Evolutionary conservation across 2,329 filamentous ascomycete genomes (phyloP), one percentile per base, ranked within the genome.

Genomic region (Coleophoma eucalyptorum): DNA sequence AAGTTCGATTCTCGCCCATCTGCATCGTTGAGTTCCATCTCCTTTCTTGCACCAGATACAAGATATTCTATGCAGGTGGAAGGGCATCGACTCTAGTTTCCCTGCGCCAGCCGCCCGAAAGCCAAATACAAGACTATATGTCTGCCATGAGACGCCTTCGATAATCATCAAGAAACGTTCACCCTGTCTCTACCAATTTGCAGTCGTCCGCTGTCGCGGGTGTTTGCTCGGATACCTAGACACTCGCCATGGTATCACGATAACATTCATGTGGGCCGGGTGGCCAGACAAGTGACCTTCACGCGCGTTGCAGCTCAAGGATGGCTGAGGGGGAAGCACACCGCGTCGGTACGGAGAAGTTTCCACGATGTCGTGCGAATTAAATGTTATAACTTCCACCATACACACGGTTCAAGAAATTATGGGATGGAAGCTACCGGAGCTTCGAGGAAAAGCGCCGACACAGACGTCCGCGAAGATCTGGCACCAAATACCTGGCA

Each of bases 151-250:
- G 52, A 58, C 55, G 52, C 54, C 42, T 56, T 52, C 54, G 50
- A 56, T 61, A 59, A 58, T 50, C 51, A 48, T 49, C 52, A 52
- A 62, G 66, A 67, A 65, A 58, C 63, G 55, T 67, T 65, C 70
- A 74, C 67, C 64, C 70, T 73, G 70, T 73, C 69, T 73, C 63
- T 67, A 63, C 58, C 65, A 65, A 60, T 55, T 55, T 62, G 63
- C 62, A 62, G 62, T 59, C 62, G 65, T 64, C 67, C 71, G 66
- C 69, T 66, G 51, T 66, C 65, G 70, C 70, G 71, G 69, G 67
- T 68, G 65, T 67, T 69, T 66, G 63, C 65, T 63, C 67, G 67
- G 67, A 71, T 71, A 70, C 68, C 65, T 62, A 63, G 61, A 63
- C 69, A 65, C 62, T 53, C 52, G 55, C 50, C 49, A 73, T 74